These are phyloP conservation scores for Triticum aestivum DNA, from an alignment of 176 grass and related monocot genomes.

Conservation along the genomic window DNA sequence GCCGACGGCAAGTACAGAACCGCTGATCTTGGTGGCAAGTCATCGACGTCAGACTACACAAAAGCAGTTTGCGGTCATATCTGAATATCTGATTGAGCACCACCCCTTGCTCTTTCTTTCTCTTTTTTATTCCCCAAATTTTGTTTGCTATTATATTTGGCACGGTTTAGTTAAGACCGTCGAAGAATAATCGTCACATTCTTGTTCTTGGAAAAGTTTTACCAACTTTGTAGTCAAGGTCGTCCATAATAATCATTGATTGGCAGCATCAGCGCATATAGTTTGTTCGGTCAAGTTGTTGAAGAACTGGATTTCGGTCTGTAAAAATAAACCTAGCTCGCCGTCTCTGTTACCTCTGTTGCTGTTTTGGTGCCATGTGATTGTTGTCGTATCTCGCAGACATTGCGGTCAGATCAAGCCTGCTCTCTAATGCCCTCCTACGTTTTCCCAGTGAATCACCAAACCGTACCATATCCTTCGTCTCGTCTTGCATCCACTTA, in stretches of 20 bases:
- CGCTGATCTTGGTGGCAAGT: constrained; percentile 73
- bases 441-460: no score
- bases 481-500: no score
- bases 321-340: no score
- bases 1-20: constrained; percentile 77
- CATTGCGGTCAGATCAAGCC: no score
- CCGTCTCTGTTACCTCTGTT: no score
- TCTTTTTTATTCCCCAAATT: neutral
- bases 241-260: no score
- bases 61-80: constrained; percentile 87
- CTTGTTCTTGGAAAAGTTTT: constrained; percentile 17
- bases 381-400: no score
- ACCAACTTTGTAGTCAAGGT: neutral
- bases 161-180: constrained; percentile 21
- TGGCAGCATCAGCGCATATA: neutral
- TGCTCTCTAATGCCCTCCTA: no score
- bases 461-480: no score
- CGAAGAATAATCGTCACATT: constrained; percentile 40
- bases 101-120: neutral
- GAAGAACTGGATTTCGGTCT: no score
- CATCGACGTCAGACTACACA: constrained; percentile 80
- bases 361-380: no score
- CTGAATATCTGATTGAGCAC: constrained; percentile 55
- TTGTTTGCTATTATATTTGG: constrained; percentile 12
- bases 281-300: neutral